These are phyloP conservation scores for Stevia rebaudiana DNA, from an alignment of 140 eudicot genomes.

Conservation along the genomic window DNA sequence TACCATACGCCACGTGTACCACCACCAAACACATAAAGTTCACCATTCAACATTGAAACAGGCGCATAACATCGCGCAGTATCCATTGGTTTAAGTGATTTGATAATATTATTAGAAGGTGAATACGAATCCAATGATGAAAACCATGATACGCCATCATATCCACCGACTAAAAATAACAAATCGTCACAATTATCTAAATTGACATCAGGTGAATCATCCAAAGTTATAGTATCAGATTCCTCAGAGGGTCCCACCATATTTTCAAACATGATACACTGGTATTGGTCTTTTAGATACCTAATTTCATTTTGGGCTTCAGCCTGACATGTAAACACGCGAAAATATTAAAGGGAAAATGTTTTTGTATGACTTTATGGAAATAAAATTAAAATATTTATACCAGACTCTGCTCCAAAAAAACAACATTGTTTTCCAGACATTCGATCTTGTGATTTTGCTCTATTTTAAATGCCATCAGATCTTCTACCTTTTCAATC, in stretches of 20 bases:
- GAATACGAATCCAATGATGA: constrained; percentile 55
- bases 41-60: constrained; percentile 45
- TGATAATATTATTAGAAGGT: constrained; percentile 40
- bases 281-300: constrained; percentile 27
- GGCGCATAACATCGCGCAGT: constrained; percentile 51
- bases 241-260: constrained; percentile 18
- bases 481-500: constrained; percentile 47
- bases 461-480: constrained; percentile 42
- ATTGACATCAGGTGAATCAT: constrained; percentile 17
- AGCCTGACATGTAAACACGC: constrained; percentile 34
- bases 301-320: constrained; percentile 49
- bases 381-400: constrained; percentile 3
- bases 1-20: constrained; percentile 58
- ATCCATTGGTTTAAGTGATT: constrained; percentile 53
- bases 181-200: constrained; percentile 23
- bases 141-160: constrained; percentile 60
- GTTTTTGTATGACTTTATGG: background rate
- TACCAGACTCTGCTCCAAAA: constrained; percentile 69
- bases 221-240: constrained; percentile 21
- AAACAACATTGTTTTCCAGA: constrained; percentile 39
- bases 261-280: constrained; percentile 19
- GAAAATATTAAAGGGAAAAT: background rate
- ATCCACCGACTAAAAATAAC: constrained; percentile 64
- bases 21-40: constrained; percentile 76
- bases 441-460: constrained; percentile 36